These are phyloP conservation scores for Elaeis oleifera DNA, from an alignment of 202 grass and related monocot species.

Conservation along the genomic window DNA sequence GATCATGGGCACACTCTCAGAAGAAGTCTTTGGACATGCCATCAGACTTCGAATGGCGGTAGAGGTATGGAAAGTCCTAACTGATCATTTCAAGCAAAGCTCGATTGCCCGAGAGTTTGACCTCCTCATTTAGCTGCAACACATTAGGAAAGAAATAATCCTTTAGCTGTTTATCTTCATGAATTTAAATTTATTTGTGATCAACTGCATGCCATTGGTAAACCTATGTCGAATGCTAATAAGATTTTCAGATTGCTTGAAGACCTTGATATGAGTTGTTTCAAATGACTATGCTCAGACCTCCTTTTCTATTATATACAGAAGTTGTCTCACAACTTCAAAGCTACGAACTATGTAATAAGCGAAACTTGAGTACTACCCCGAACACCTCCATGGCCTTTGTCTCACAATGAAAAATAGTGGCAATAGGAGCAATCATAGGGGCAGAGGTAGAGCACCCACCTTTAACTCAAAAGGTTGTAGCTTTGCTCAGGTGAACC, in stretches of 20 bases:
- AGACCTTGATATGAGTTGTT: neutral
- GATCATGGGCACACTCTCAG: too few relatives aligned
- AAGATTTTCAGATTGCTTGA: neutral
- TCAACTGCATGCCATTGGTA: neutral
- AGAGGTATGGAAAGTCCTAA: neutral
- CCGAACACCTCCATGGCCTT: neutral
- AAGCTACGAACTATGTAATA: too few relatives aligned
- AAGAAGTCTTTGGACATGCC: neutral
- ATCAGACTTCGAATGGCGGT: neutral
- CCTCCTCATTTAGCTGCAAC: neutral
- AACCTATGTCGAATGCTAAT: neutral
- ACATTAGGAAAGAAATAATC: neutral
- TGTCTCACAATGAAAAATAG: neutral
- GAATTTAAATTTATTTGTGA: neutral
- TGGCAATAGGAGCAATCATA: neutral
- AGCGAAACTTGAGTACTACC: neutral
- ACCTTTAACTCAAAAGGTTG: too few relatives aligned
- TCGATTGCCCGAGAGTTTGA: neutral
- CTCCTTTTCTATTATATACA: too few relatives aligned
- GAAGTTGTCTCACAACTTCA: too few relatives aligned
- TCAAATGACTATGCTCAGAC: neutral
- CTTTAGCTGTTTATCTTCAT: neutral
- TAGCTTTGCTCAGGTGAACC: too few relatives aligned
- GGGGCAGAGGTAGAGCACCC: neutral
- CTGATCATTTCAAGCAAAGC: neutral